Evolutionary conservation across 805 yeast genomes (phyloP).

Genomic region (Yamadazyma sp.): DNA sequence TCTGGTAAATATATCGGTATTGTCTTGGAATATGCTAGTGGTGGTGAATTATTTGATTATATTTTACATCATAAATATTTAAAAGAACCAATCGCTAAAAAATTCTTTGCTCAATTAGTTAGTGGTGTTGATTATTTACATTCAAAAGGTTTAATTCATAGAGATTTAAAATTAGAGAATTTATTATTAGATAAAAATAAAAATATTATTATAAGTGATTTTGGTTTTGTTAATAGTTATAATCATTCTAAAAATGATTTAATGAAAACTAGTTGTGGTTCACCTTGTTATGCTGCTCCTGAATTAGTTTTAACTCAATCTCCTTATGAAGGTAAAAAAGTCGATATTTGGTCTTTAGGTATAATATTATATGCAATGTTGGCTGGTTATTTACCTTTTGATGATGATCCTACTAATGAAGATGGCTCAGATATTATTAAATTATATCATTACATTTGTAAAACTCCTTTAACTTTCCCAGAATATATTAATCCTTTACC

Average conservation of each 20-base stretch:
- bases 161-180: slow-evolving; percentile 76
- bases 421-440: slow-evolving; percentile 93
- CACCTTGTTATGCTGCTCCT: slow-evolving; percentile 99
- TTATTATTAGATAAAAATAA: slow-evolving; percentile 78
- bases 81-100: slow-evolving; percentile 83
- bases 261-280: slow-evolving; percentile 95
- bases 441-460: slow-evolving; percentile 86
- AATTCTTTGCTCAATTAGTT: slow-evolving; percentile 87
- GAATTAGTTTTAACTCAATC: slow-evolving; percentile 85
- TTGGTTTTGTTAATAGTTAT: slow-evolving; percentile 93
- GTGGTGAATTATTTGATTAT: slow-evolving; percentile 94
- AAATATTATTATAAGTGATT: slow-evolving; percentile 83
- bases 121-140: slow-evolving; percentile 92
- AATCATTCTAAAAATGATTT: slow-evolving; percentile 55
- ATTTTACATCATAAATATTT: slow-evolving; percentile 82
- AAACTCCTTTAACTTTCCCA: slow-evolving; percentile 91
- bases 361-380: slow-evolving; percentile 94
- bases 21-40: slow-evolving; percentile 93
- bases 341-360: slow-evolving; percentile 97
- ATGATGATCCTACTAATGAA: slow-evolving; percentile 95
- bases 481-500: slow-evolving; percentile 89
- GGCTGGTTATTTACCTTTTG: slow-evolving; percentile 96
- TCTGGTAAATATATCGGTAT: slow-evolving; percentile 95
- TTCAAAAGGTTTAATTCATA: slow-evolving; percentile 73
- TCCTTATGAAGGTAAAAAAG: slow-evolving; percentile 89